These are phyloP conservation scores for Cryptococcus floricola DNA, from an alignment of 1,284 basidiomycete species.

Conservation along the genomic window DNA sequence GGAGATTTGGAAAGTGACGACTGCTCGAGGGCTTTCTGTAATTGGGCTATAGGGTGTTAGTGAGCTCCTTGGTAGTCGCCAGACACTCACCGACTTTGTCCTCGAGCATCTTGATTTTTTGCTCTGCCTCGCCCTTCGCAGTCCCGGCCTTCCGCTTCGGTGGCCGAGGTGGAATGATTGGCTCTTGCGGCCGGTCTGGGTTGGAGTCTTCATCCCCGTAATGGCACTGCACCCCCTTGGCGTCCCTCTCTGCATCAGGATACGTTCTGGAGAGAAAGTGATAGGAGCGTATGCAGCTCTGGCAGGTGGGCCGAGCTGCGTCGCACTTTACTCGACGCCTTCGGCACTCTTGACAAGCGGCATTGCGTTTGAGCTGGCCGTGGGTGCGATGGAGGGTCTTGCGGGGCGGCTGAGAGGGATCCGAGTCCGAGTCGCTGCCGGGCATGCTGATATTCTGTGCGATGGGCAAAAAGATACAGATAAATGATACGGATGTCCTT, in stretches of 20 bases:
- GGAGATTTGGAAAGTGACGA: background rate
- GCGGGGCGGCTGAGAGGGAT: constrained; percentile 2
- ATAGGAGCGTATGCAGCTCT: constrained; percentile 22
- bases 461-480: no score
- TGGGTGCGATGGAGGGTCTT: constrained; percentile 20
- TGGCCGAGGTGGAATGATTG: background rate
- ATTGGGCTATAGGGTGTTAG: constrained; percentile 2
- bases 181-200: constrained; percentile 1
- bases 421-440: background rate
- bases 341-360: constrained; percentile 26
- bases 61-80: background rate
- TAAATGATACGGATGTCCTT: background rate
- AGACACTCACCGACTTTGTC: constrained; percentile 31
- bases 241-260: constrained; percentile 32
- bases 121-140: constrained; percentile 3
- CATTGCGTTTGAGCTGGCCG: constrained; percentile 27
- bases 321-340: constrained; percentile 29
- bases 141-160: background rate
- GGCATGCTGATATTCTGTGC: background rate
- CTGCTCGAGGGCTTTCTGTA: constrained; percentile 9
- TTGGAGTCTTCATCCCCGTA: constrained; percentile 27
- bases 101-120: constrained; percentile 28
- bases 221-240: constrained; percentile 31
- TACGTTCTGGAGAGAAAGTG: constrained; percentile 26
- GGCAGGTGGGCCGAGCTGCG: constrained; percentile 24